phyloP scores from a whole-genome alignment of 495 filamentous ascomycete species.

The Hyaloscypha bicolor region DNA sequence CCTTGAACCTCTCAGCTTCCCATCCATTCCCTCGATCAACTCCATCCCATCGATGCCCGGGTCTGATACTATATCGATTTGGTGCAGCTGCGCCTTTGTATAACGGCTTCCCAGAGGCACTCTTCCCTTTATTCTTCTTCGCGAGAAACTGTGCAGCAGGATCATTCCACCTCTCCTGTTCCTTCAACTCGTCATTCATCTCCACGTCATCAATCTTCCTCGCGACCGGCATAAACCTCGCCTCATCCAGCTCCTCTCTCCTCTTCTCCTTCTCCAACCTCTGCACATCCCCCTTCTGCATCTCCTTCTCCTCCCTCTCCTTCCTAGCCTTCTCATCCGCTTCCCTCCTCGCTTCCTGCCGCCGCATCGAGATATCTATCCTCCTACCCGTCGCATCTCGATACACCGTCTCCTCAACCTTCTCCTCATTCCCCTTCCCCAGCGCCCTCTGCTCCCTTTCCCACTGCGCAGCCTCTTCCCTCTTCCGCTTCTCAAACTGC shows the following conservation, averaged over 20 bases:
- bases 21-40: conserved; percentile 95
- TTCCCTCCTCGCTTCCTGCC: conserved; percentile 77
- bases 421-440: conserved; percentile 46
- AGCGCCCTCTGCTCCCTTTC: conserved; percentile 44
- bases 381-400: conserved; percentile 90
- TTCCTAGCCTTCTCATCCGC: conserved; percentile 70
- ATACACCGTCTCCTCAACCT: conserved; percentile 75
- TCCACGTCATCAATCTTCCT: conserved; percentile 77
- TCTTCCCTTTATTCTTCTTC: conserved; percentile 48
- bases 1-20: conserved; percentile 91
- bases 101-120: conserved; percentile 64
- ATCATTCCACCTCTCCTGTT: conserved; percentile 84
- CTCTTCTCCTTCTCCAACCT: conserved; percentile 50
- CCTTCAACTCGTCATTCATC: conserved; percentile 81
- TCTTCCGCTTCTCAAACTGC: conserved; percentile 60
- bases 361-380: conserved; percentile 86
- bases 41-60: conserved; percentile 95
- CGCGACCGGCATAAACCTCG: conserved; percentile 77
- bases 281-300: conserved; percentile 85
- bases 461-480: conserved; percentile 44
- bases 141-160: conserved; percentile 81
- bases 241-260: conserved; percentile 69
- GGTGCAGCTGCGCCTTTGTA: conserved; percentile 81
- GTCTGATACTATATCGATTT: conserved; percentile 92
- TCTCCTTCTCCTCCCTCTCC: conserved; percentile 61